These are phyloP conservation scores for Barnettozyma hawaiiensis DNA, from an alignment of 1,139 yeast species.

Conservation along the genomic window DNA sequence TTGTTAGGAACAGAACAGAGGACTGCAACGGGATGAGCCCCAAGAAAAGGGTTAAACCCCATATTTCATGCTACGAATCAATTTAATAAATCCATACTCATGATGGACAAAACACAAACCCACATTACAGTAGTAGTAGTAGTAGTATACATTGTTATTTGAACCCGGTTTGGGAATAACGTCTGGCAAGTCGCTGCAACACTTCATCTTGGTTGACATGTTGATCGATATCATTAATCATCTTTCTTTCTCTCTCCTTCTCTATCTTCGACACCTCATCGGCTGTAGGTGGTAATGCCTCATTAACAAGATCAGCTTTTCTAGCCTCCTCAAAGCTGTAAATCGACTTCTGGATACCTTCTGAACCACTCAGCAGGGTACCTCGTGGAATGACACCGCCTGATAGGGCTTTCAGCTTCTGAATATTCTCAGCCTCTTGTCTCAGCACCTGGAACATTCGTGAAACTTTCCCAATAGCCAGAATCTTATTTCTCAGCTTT, in stretches of 20 bases:
- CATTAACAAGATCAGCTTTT: slow-evolving; percentile 75
- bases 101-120: too few relatives aligned
- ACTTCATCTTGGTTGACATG: slow-evolving; percentile 17
- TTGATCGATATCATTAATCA: slow-evolving; percentile 21
- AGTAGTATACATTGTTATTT: not conserved
- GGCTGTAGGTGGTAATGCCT: slow-evolving; percentile 79
- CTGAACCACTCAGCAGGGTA: slow-evolving; percentile 74
- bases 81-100: too few relatives aligned
- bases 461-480: slow-evolving; percentile 92
- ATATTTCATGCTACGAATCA: not conserved
- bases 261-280: slow-evolving; percentile 49
- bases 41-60: slow-evolving; percentile 1
- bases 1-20: slow-evolving; percentile 3
- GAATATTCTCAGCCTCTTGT: slow-evolving; percentile 85
- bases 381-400: slow-evolving; percentile 83
- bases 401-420: slow-evolving; percentile 66
- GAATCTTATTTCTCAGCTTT: slow-evolving; percentile 78
- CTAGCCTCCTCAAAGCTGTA: slow-evolving; percentile 80
- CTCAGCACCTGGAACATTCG: slow-evolving; percentile 89
- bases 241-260: slow-evolving; percentile 34
- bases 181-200: slow-evolving; percentile 22
- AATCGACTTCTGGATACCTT: slow-evolving; percentile 69
- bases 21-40: slow-evolving; percentile 6
- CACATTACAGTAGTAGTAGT: too few relatives aligned
- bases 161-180: slow-evolving; percentile 16